Evolutionary conservation across 2,329 filamentous ascomycete genomes (phyloP), one percentile per base, ranked within the genome.

Genomic region (Grosmannia penicillata): DNA sequence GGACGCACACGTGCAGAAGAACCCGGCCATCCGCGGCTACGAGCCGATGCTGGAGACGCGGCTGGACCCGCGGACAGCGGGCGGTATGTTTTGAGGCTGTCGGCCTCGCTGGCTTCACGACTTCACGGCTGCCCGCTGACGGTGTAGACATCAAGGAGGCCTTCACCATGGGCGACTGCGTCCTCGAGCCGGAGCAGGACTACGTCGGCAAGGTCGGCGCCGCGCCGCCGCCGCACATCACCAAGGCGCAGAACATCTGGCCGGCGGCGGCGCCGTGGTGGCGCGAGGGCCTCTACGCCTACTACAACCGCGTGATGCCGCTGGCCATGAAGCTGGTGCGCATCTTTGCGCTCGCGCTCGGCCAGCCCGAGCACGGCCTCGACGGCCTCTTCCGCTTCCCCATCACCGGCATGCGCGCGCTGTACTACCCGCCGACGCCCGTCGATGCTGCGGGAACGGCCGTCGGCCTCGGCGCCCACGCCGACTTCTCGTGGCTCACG

Each of bases 401-500:
- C 6, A 49, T 50, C 19, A 41, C 45, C 11, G 50, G 50, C 40
- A 46, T 47, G 39, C 48, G 46, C 15, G 42, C 49, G 8, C 50
- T 48, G 33, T 49, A 47, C 38, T 50, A 51, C 28, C 51, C 50
- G 8, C 40, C 43, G 23, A 36, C 4, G 51, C 58, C 31, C 9
- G 27, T 38, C 1, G 31, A 33, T 3, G 14, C 15, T 9, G 29
- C 33, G 14, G 35, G 26, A 3, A 9, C 8, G 18, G 29, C 11
- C 15, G 56, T 63, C 8, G 62, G 63, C 0, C 50, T 68, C 1
- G 65, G 64, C 6, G 59, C 60, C 1, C 65, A 68, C 41, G 62
- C 62, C 1, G 61, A 68, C 43, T 55, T 68, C 14, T 60, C 65
- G 43, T 61, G 62, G 18, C 57, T 68, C 43, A 72, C 67, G 0